These are phyloP conservation scores for Dendrobium catenatum DNA, from an alignment of 106 monocot genomes.

Conservation along the genomic window DNA sequence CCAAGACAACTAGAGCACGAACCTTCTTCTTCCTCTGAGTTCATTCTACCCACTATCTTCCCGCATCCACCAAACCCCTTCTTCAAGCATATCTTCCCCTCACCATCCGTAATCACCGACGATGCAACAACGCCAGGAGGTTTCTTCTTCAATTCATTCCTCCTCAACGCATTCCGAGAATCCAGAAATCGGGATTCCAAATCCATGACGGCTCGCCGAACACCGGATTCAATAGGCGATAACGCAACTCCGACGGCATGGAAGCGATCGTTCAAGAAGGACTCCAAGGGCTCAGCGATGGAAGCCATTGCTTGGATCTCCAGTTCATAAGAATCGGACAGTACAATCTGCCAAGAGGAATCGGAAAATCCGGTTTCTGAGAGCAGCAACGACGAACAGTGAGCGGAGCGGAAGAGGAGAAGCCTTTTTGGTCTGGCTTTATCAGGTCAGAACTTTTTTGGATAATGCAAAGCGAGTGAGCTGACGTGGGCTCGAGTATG, in stretches of 20 bases:
- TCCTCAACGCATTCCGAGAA: background rate
- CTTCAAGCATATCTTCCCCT: constrained; percentile 12
- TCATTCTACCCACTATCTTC: background rate
- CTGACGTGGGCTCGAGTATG: too few relatives aligned
- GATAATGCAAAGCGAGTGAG: background rate
- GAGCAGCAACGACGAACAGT: background rate
- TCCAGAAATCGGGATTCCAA: constrained; percentile 16
- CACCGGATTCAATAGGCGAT: constrained; percentile 26
- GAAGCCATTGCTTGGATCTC: background rate
- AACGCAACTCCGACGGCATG: constrained; percentile 21
- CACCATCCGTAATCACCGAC: background rate
- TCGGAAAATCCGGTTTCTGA: background rate
- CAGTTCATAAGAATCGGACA: background rate
- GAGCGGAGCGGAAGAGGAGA: background rate
- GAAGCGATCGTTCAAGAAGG: constrained; percentile 9
- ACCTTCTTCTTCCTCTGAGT: constrained; percentile 8
- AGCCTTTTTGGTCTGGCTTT: background rate
- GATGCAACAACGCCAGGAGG: background rate
- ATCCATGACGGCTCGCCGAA: constrained; percentile 22
- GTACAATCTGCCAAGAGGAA: background rate
- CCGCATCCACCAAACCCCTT: background rate
- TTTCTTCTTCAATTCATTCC: constrained; percentile 4
- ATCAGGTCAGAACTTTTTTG: background rate
- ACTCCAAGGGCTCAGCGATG: background rate
- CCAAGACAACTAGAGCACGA: constrained; percentile 35